These are phyloP conservation scores for Gaeumannomyces tritici DNA, from an alignment of 2,329 filamentous ascomycete species.

Conservation along the genomic window DNA sequence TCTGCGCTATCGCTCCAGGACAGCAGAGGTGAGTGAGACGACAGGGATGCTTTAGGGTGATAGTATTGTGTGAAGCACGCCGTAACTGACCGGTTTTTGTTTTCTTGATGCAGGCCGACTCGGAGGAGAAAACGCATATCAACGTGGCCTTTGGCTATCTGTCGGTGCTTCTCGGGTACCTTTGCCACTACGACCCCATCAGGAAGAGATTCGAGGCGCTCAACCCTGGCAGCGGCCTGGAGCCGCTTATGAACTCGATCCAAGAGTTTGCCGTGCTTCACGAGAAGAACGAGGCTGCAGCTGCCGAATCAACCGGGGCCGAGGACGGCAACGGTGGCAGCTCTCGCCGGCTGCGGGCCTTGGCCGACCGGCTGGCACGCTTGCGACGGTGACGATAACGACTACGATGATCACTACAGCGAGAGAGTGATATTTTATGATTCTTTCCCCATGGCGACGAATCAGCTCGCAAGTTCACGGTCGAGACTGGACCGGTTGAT, in stretches of 20 bases:
- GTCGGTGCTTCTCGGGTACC: slow-evolving; percentile 71
- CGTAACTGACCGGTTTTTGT: slow-evolving; percentile 11
- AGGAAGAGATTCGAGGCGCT: slow-evolving; percentile 30
- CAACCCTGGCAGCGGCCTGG: slow-evolving; percentile 32
- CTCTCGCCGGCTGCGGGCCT: neutral
- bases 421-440: neutral
- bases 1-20: slow-evolving; percentile 53
- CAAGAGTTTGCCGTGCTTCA: slow-evolving; percentile 45
- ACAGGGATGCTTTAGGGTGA: neutral
- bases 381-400: neutral
- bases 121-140: slow-evolving; percentile 63
- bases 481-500: neutral
- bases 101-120: slow-evolving; percentile 45
- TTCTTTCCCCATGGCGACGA: neutral
- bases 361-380: neutral
- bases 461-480: too few species aligned
- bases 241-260: slow-evolving; percentile 39
- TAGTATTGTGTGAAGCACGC: neutral
- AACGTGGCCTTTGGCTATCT: slow-evolving; percentile 84
- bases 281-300: slow-evolving; percentile 26
- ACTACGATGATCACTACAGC: neutral
- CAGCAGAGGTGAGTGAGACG: slow-evolving; percentile 54
- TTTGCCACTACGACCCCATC: slow-evolving; percentile 50
- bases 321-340: neutral
- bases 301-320: neutral